These are phyloP conservation scores for Apiotrichum mycotoxinovorans DNA, from an alignment of 1,284 basidiomycete species.

Conservation along the genomic window DNA sequence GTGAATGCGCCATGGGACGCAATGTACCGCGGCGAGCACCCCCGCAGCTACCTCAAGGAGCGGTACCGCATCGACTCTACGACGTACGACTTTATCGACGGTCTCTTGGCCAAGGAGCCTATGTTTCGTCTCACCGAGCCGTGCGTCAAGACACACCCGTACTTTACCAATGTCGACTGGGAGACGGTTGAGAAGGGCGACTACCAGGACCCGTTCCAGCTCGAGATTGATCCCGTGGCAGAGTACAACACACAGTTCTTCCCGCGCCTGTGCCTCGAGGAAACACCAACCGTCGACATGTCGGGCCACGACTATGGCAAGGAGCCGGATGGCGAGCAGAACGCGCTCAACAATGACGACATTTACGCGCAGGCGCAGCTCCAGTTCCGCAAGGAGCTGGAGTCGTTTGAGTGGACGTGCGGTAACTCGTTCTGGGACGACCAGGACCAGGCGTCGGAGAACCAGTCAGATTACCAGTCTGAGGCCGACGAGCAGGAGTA, in stretches of 20 bases:
- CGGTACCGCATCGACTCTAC: conserved; percentile 72
- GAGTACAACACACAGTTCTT: conserved; percentile 97
- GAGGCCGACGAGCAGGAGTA: background rate
- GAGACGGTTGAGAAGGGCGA: conserved; percentile 33
- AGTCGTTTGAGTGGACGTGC: conserved; percentile 36
- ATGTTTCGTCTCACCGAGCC: conserved; percentile 82
- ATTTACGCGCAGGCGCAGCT: conserved; percentile 32
- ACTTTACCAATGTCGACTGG: conserved; percentile 81
- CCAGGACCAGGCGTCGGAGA: background rate
- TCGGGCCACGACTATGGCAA: conserved; percentile 31
- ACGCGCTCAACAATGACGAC: conserved; percentile 36
- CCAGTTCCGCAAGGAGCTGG: conserved; percentile 31
- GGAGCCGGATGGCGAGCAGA: conserved; percentile 18
- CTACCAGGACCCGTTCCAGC: conserved; percentile 81
- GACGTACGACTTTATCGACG: conserved; percentile 90
- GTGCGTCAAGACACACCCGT: conserved; percentile 82
- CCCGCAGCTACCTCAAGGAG: conserved; percentile 16
- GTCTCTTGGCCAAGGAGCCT: conserved; percentile 86
- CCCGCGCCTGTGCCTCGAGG: conserved; percentile 92
- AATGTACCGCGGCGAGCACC: conserved; percentile 25
- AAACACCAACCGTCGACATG: conserved; percentile 64
- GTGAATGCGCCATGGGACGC: conserved; percentile 40
- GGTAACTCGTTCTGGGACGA: background rate
- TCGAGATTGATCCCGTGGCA: conserved; percentile 85
- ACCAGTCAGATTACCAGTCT: background rate